These are phyloP conservation scores for Pseudopithomyces chartarum DNA, from an alignment of 2,329 filamentous ascomycete species.

Conservation along the genomic window DNA sequence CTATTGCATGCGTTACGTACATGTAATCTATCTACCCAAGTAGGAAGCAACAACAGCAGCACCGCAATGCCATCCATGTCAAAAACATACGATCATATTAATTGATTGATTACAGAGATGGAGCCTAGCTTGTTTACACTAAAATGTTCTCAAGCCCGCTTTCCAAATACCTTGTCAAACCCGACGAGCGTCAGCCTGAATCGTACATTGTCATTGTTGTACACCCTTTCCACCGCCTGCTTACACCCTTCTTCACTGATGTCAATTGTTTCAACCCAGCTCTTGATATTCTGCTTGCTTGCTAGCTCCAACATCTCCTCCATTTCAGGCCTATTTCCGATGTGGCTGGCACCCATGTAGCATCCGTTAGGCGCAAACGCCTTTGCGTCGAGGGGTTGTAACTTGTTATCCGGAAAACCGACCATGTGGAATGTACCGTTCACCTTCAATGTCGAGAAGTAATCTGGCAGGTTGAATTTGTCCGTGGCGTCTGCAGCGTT, in stretches of 20 bases:
- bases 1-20: too few relatives aligned
- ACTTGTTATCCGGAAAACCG: conserved; percentile 77
- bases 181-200: conserved; percentile 74
- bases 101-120: too few relatives aligned
- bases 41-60: too few relatives aligned
- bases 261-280: conserved; percentile 68
- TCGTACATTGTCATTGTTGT: conserved; percentile 70
- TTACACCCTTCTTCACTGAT: conserved; percentile 73
- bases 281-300: conserved; percentile 57
- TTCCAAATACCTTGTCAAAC: conserved; percentile 70
- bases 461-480: conserved; percentile 71
- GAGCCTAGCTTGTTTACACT: too few relatives aligned
- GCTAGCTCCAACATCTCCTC: conserved; percentile 57
- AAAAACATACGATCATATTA: too few relatives aligned
- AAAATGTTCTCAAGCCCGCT: conserved; percentile 35
- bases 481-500: conserved; percentile 73
- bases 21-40: too few relatives aligned
- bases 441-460: conserved; percentile 79
- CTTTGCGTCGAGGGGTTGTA: conserved; percentile 73
- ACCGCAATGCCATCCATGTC: too few relatives aligned
- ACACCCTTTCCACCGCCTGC: conserved; percentile 70
- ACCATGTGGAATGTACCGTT: conserved; percentile 82
- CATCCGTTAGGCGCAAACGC: conserved; percentile 74
- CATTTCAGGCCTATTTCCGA: conserved; percentile 57
- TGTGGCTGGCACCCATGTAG: conserved; percentile 57